Percentiles rank a stretch among this genome's conserved stretches.
These are phyloP conservation scores for Arthroderma sp. DNA, from an alignment of 2,329 filamentous ascomycete genomes.

Conservation along the genomic window DNA sequence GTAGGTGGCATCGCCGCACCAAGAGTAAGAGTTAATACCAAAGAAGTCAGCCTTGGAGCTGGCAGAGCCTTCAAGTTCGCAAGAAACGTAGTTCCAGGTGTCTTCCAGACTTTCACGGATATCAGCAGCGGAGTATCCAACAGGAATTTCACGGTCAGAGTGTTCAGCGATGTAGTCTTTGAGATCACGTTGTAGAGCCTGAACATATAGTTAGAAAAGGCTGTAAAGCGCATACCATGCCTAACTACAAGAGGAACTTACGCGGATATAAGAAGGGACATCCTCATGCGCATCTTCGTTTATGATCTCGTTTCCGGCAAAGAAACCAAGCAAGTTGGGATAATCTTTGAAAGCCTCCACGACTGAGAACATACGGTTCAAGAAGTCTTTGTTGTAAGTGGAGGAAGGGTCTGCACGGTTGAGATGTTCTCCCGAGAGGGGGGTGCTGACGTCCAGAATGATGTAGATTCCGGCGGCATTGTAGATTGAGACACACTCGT, in stretches of 20 bases:
- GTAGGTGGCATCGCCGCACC: conserved; percentile 49
- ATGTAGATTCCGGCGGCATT: conserved; percentile 54
- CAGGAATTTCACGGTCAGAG: conserved; percentile 44
- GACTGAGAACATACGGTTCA: conserved; percentile 46
- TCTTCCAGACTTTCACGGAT: conserved; percentile 47
- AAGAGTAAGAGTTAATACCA: conserved; percentile 55
- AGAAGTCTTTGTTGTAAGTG: conserved; percentile 43
- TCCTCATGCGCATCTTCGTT: conserved; percentile 43
- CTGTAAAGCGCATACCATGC: background rate
- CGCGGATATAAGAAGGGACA: conserved; percentile 46
- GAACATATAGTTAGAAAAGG: conserved; percentile 16
- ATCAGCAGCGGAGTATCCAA: conserved; percentile 57
- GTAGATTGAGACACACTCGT: conserved; percentile 51
- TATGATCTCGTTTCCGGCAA: conserved; percentile 56
- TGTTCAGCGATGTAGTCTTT: conserved; percentile 55
- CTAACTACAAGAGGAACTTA: conserved; percentile 17
- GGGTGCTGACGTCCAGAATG: conserved; percentile 53
- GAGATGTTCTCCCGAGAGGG: conserved; percentile 42
- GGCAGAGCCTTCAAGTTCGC: conserved; percentile 37
- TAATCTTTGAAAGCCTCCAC: conserved; percentile 55
- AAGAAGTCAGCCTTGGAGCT: conserved; percentile 49
- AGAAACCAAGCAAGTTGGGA: conserved; percentile 53
- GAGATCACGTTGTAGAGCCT: conserved; percentile 52
- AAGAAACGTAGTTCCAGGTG: conserved; percentile 49
- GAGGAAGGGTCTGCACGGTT: conserved; percentile 42